Conservation (phyloP, 352 stramenopile genomes). For the Pilasporangium apinafurcum region DNA sequence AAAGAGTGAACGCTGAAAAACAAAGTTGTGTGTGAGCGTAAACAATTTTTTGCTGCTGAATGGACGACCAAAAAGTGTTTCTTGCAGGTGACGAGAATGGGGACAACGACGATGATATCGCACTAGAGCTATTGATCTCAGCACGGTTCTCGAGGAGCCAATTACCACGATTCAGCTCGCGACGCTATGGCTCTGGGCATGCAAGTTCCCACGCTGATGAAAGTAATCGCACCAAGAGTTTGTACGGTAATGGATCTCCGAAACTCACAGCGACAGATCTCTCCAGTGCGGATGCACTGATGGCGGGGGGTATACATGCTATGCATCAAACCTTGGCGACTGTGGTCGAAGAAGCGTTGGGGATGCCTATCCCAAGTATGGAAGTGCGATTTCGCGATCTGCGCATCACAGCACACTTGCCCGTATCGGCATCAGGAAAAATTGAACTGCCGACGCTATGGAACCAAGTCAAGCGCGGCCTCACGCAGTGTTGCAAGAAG, state of each 20-base stretch:
- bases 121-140: too few species aligned
- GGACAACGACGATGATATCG: too few species aligned
- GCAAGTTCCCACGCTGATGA: too few species aligned
- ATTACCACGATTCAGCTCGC: too few species aligned
- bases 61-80: too few species aligned
- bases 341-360: constrained; percentile 28
- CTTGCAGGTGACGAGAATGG: too few species aligned
- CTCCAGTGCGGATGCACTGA: constrained; percentile 32
- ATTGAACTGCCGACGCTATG: constrained; percentile 17
- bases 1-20: too few species aligned
- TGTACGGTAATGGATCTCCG: not conserved
- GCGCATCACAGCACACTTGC: constrained; percentile 21
- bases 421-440: constrained; percentile 1
- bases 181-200: too few species aligned
- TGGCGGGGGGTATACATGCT: constrained; percentile 32
- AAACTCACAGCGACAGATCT: constrained; percentile 20
- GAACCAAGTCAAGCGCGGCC: constrained; percentile 3
- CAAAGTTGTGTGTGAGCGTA: too few species aligned
- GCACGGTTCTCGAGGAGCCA: too few species aligned
- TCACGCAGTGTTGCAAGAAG: constrained; percentile 7
- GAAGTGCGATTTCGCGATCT: constrained; percentile 50
- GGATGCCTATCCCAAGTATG: constrained; percentile 35
- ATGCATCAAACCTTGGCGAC: constrained; percentile 45
- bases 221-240: too few species aligned
- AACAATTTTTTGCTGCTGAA: too few species aligned